Evolutionary conservation across 2,329 filamentous ascomycete genomes (phyloP).

Genomic region (Fusarium beomiforme): DNA sequence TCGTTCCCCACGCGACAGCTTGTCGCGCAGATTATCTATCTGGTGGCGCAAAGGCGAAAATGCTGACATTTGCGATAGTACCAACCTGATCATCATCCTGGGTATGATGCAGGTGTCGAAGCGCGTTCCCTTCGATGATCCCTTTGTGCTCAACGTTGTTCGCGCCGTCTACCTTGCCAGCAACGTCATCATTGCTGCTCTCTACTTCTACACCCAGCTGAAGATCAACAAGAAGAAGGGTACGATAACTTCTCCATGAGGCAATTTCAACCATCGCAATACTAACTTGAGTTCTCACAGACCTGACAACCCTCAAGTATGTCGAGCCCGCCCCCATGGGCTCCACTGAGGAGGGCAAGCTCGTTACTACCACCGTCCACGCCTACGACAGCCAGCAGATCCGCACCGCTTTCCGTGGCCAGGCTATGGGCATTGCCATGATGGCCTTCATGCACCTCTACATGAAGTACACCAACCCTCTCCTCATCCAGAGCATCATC

Average conservation of each 20-base stretch:
- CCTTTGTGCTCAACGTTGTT: conserved; percentile 65
- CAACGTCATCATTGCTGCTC: conserved; percentile 82
- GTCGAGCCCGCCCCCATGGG: conserved; percentile 96
- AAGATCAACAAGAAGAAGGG: conserved; percentile 98
- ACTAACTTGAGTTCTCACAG: conserved; percentile 58
- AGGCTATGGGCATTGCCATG: conserved; percentile 97
- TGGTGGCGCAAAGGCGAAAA: conserved; percentile 25
- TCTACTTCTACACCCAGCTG: conserved; percentile 87
- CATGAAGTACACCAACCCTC: conserved; percentile 99
- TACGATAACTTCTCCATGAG: conserved; percentile 55
- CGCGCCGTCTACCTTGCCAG: conserved; percentile 65
- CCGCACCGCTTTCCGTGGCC: conserved; percentile 84
- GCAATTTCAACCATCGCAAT: not conserved
- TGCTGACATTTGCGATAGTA: conserved; percentile 62
- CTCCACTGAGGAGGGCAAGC: conserved; percentile 92
- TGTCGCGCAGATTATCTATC: conserved; percentile 16
- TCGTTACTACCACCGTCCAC: conserved; percentile 95
- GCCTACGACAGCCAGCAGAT: conserved; percentile 93
- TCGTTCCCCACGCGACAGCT: conserved; percentile 1
- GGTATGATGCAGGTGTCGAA: conserved; percentile 99
- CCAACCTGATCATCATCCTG: conserved; percentile 93
- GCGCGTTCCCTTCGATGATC: conserved; percentile 93
- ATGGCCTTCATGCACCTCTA: conserved; percentile 99
- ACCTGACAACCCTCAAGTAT: conserved; percentile 97
- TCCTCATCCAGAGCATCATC: conserved; percentile 98